A percentile compares a stretch with the other conserved stretches of the same genome.
phyloP scores from a whole-genome alignment of 495 filamentous ascomycete genomes.

The Geopyxis carbonaria region DNA sequence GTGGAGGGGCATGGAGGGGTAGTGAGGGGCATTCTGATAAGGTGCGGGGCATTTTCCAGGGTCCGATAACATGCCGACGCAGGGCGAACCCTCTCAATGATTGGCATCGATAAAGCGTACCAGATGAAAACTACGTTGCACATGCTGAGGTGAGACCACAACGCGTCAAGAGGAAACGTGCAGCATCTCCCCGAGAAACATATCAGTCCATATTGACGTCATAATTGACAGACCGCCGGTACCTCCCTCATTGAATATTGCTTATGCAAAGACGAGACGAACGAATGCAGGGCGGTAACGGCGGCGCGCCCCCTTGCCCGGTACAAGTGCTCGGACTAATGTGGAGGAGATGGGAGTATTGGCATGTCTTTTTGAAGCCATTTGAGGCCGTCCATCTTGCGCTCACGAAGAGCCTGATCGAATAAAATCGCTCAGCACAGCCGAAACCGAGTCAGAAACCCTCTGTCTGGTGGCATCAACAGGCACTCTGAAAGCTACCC shows the following conservation, averaged over 20 bases:
- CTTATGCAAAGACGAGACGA: background rate
- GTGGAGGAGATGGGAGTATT: background rate
- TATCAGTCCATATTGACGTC: constrained; percentile 4
- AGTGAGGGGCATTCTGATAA: background rate
- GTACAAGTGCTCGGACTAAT: background rate
- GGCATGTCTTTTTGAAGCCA: background rate
- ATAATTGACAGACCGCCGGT: background rate
- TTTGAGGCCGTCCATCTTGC: no score
- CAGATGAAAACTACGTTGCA: background rate
- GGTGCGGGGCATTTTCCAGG: background rate
- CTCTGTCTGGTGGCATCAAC: no score
- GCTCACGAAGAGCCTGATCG: background rate
- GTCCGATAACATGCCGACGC: constrained; percentile 2
- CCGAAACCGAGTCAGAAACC: no score
- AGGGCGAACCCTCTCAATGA: background rate
- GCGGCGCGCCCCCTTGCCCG: background rate
- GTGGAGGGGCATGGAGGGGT: constrained; percentile 1
- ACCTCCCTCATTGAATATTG: background rate
- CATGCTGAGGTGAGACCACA: background rate
- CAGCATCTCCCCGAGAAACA: background rate
- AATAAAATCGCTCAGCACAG: no score
- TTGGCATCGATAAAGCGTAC: background rate
- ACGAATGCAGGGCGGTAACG: background rate
- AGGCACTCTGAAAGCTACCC: no score
- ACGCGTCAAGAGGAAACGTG: background rate